Evolutionary conservation across 352 stramenopile species (phyloP), one percentile per base, ranked within the genome.

Genomic region (Phytophthora colocasiae): DNA sequence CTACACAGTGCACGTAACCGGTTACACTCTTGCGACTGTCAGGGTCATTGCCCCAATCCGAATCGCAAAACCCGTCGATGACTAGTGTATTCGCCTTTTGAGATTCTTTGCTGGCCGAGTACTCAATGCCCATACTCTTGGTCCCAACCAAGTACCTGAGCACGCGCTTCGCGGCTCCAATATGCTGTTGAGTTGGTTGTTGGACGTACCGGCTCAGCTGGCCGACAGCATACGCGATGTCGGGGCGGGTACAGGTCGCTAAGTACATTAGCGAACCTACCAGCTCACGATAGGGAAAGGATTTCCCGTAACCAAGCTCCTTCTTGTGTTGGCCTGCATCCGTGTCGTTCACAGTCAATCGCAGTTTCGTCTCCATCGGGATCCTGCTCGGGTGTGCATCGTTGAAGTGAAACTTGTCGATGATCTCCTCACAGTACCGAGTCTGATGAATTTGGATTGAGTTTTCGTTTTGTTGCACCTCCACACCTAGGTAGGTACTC

Each of bases 241-340:
- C 72, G 10, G 63, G 45, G 4, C 52, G 58, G 12, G 51, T 78
- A 24, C 49, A 60, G 14, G 73, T 75, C 0, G 58, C 60, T 14
- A 77, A 40, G 32, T 75, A 77, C 73, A 80, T 72, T 9, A 72
- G 45, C 46, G 54, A 64, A 9, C 56, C 63, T 7, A 76, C 32
- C 1, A 58, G 19, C 10, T 59, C 53, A 14, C 61, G 43, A 45
- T 71, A 78, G 31, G 10, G 45, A 39, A 55, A 61, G 12, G 3
- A 40, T 26, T 53, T 55, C 1, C 29, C 46, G 32, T 29, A 10
- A 3, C 6, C 38, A 29, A 38, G 61, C 3, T 9, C 12, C 19
- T 62, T 3, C 9, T 68, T 58, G 10, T 38, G 41, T 19, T 34
- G 39, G 19, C 19, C 19, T 19, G 19, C 19, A 22, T 31, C 41